These are phyloP conservation scores for Schwanniomyces pseudopolymorphus DNA, from an alignment of 805 yeast species.

Conservation along the genomic window DNA sequence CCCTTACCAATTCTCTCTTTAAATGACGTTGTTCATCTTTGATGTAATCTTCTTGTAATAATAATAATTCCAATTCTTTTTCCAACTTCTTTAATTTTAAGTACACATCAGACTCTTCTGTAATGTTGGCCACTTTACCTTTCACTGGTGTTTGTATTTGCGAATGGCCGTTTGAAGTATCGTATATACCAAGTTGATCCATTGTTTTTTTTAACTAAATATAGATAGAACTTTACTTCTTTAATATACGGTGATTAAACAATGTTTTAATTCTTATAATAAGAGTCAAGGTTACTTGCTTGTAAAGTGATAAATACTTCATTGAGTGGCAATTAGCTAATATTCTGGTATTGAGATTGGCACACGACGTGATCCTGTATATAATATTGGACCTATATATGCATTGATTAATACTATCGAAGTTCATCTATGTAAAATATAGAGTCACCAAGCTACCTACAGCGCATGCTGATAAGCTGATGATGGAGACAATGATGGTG, in stretches of 20 bases:
- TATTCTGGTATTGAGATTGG: not conserved
- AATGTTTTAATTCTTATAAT: not conserved
- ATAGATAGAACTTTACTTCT: not conserved
- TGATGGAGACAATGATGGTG: conserved; percentile 13
- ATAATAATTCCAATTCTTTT: conserved; percentile 80
- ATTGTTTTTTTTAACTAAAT: conserved; percentile 11
- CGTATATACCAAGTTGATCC: conserved; percentile 39
- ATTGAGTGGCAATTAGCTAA: conserved; percentile 1
- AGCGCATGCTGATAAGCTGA: conserved; percentile 15
- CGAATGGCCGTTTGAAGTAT: conserved; percentile 10
- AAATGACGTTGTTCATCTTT: conserved; percentile 97
- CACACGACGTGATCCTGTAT: not conserved
- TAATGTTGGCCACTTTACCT: conserved; percentile 6
- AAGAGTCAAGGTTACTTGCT: not conserved
- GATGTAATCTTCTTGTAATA: conserved; percentile 92
- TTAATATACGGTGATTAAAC: not conserved
- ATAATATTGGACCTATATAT: not conserved
- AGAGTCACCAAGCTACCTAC: conserved; percentile 19
- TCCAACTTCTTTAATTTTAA: conserved; percentile 83
- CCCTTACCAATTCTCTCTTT: conserved; percentile 90
- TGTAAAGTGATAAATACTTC: not conserved
- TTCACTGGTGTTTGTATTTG: conserved; percentile 7
- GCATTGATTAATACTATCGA: not conserved
- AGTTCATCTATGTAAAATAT: conserved; percentile 3
- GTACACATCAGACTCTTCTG: conserved; percentile 65